phyloP scores from a whole-genome alignment of 768 basidiomycete genomes.

The Crucibulum laeve region DNA sequence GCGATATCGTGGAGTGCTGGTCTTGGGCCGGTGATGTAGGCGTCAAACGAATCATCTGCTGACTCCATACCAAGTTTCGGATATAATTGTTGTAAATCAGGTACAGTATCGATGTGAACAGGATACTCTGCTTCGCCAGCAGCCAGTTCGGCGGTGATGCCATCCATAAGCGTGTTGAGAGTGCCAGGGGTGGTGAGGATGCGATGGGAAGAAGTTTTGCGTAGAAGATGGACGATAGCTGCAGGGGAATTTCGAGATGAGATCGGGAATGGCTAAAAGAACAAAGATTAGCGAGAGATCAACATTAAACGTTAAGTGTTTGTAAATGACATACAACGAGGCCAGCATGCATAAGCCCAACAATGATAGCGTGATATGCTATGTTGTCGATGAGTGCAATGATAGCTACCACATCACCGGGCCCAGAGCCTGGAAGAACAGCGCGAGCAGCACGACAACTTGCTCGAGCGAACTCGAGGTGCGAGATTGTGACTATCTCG shows the following conservation, averaged over 20 bases:
- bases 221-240: constrained; percentile 29
- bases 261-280: constrained; percentile 32
- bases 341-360: constrained; percentile 33
- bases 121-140: constrained; percentile 10
- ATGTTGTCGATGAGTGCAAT: constrained; percentile 28
- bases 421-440: constrained; percentile 26
- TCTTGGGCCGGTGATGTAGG: constrained; percentile 17
- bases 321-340: constrained; percentile 20
- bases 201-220: constrained; percentile 30
- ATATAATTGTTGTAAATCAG: constrained; percentile 24
- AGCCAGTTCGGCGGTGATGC: constrained; percentile 16
- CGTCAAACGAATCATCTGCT: constrained; percentile 19
- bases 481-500: constrained; percentile 22
- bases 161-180: constrained; percentile 22
- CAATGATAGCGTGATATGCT: constrained; percentile 34
- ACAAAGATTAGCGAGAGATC: too few species aligned
- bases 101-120: constrained; percentile 27
- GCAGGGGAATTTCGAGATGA: constrained; percentile 32
- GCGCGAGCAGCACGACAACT: constrained; percentile 36
- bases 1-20: constrained; percentile 18
- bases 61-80: constrained; percentile 34
- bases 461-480: constrained; percentile 40
- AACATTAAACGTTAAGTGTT: too few species aligned
- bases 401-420: constrained; percentile 29
- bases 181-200: constrained; percentile 29